Conservation (phyloP, 2,329 filamentous ascomycete species). For the Tolypocladium tundrense region DNA sequence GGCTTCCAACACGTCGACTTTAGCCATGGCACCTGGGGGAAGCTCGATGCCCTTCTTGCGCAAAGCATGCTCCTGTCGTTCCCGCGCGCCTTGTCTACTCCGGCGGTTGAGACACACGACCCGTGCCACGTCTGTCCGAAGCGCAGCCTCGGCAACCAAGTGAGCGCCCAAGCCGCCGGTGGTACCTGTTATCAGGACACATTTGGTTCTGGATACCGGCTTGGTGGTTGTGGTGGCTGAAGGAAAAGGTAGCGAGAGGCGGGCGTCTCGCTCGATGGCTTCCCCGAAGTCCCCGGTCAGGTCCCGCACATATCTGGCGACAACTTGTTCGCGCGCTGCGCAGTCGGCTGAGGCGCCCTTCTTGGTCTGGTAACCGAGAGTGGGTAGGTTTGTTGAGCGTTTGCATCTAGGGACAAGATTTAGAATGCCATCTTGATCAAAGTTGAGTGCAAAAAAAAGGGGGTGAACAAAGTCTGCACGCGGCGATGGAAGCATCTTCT, state of each 20-base stretch:
- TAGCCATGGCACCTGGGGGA: neutral
- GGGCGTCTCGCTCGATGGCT: neutral
- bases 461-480: too few species aligned
- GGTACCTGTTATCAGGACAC: constrained; percentile 26
- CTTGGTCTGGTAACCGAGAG: neutral
- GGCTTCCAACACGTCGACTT: constrained; percentile 2
- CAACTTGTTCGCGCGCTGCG: neutral
- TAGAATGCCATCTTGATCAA: neutral
- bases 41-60: constrained; percentile 1
- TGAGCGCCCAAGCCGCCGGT: constrained; percentile 28
- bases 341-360: neutral
- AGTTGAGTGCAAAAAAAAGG: too few species aligned
- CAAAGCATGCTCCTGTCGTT: constrained; percentile 2
- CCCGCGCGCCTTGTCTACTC: neutral
- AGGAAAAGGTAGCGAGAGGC: neutral
- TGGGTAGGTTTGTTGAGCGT: neutral
- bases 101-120: constrained; percentile 36
- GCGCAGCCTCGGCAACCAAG: constrained; percentile 18
- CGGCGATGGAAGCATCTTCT: too few species aligned
- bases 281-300: neutral
- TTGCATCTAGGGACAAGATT: neutral
- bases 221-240: neutral
- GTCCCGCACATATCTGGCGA: neutral
- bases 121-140: constrained; percentile 12
- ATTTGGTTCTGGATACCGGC: neutral